phyloP scores from a whole-genome alignment of 1,284 basidiomycete species.

The Melampsora americana region DNA sequence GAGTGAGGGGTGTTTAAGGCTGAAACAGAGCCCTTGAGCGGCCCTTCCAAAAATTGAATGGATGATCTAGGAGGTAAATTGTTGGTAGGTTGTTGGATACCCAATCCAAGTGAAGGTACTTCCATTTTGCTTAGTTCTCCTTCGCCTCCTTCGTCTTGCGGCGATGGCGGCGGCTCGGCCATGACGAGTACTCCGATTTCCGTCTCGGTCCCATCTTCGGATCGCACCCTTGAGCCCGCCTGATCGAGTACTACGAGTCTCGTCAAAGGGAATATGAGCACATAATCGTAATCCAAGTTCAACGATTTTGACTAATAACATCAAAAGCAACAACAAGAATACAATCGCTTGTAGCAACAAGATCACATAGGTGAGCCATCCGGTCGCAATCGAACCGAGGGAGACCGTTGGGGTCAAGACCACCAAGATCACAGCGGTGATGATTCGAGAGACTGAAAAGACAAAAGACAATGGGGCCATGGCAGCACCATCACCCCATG shows the following conservation, averaged over 20 bases:
- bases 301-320: slow-evolving; percentile 19
- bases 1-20: neutral
- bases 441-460: slow-evolving; percentile 36
- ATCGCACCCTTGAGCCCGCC: slow-evolving; percentile 29
- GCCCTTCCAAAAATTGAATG: neutral
- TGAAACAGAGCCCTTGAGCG: neutral
- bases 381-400: slow-evolving; percentile 15
- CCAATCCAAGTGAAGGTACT: neutral
- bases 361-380: slow-evolving; percentile 37
- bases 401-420: slow-evolving; percentile 26
- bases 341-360: slow-evolving; percentile 22
- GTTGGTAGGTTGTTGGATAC: neutral
- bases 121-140: neutral
- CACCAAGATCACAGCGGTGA: slow-evolving; percentile 32
- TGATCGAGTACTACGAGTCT: slow-evolving; percentile 20
- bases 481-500: slow-evolving; percentile 41
- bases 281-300: slow-evolving; percentile 15
- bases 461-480: slow-evolving; percentile 39
- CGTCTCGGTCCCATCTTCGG: slow-evolving; percentile 25
- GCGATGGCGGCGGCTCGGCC: slow-evolving; percentile 30
- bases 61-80: neutral
- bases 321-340: slow-evolving; percentile 1
- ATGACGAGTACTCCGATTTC: slow-evolving; percentile 23
- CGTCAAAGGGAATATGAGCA: slow-evolving; percentile 33
- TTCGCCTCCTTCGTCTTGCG: slow-evolving; percentile 3